Conservation (phyloP, 2,329 filamentous ascomycete species). For the Aspergillus novofumigatus region DNA sequence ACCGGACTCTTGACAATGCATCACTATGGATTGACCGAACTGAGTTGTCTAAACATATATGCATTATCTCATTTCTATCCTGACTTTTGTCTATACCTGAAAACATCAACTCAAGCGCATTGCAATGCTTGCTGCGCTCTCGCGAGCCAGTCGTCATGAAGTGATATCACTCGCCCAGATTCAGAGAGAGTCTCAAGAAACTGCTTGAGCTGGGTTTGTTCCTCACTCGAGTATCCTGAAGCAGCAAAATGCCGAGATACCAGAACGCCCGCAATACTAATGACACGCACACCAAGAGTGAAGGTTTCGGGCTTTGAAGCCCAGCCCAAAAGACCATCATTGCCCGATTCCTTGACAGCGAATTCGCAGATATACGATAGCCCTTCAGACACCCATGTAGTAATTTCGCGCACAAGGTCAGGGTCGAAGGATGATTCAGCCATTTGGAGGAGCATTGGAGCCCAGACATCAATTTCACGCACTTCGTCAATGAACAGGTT, state of each 20-base stretch:
- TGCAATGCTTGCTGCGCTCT: slow-evolving; percentile 24
- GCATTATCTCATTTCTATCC: slow-evolving; percentile 5
- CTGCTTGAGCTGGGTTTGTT: slow-evolving; percentile 13
- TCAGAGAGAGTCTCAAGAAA: slow-evolving; percentile 24
- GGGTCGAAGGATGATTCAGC: slow-evolving; percentile 20
- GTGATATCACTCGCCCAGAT: slow-evolving; percentile 17
- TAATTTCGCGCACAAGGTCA: slow-evolving; percentile 17
- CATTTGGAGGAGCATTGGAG: slow-evolving; percentile 43
- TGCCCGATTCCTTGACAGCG: slow-evolving; percentile 27
- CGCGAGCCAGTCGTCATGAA: slow-evolving; percentile 32
- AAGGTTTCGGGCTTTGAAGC: slow-evolving; percentile 66
- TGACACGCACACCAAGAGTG: slow-evolving; percentile 36
- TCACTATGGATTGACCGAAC: neutral
- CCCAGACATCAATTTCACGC: slow-evolving; percentile 69
- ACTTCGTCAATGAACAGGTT: slow-evolving; percentile 90
- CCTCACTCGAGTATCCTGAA: slow-evolving; percentile 13
- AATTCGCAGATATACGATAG: slow-evolving; percentile 26
- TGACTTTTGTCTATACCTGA: slow-evolving; percentile 19
- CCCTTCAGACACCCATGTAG: slow-evolving; percentile 31
- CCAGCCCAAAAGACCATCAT: slow-evolving; percentile 70
- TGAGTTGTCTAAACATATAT: neutral
- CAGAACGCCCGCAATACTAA: slow-evolving; percentile 35
- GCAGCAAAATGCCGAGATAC: slow-evolving; percentile 17
- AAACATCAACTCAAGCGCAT: slow-evolving; percentile 4
- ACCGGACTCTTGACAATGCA: neutral